Evolutionary conservation across 2,329 filamentous ascomycete genomes (phyloP).

Genomic region (Ambrosiella cleistominuta): DNA sequence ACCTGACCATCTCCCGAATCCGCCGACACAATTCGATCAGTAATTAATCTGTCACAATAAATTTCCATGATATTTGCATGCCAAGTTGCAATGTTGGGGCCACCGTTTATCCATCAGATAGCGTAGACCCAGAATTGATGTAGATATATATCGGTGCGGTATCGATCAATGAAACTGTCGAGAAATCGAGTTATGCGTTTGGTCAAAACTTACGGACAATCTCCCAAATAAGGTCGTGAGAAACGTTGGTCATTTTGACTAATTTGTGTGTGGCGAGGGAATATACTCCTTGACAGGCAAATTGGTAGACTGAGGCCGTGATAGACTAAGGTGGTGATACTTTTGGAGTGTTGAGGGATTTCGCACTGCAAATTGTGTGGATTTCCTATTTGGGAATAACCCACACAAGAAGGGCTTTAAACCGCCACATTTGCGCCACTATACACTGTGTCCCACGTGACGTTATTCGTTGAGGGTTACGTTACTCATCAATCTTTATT

Average conservation of each 20-base stretch:
- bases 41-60: too few relatives aligned
- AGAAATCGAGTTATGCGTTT: neutral
- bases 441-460: neutral
- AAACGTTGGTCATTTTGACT: conserved; percentile 55
- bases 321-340: conserved; percentile 13
- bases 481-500: neutral
- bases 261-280: conserved; percentile 14
- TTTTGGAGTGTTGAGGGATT: conserved; percentile 10
- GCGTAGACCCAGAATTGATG: too few relatives aligned
- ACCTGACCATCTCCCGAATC: too few relatives aligned
- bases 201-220: conserved; percentile 61
- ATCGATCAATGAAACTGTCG: neutral
- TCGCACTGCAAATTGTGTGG: conserved; percentile 13
- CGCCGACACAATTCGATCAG: too few relatives aligned
- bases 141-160: neutral
- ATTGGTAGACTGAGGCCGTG: conserved; percentile 8
- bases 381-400: conserved; percentile 11
- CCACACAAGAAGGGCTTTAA: conserved; percentile 13
- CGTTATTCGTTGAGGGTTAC: neutral
- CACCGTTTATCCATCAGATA: too few relatives aligned
- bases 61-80: too few relatives aligned
- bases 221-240: conserved; percentile 87
- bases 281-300: conserved; percentile 11
- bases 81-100: too few relatives aligned
- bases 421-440: conserved; percentile 2